These are phyloP conservation scores for Paramecium pentaurelia DNA, from an alignment of 73 alveolate species.

Conservation along the genomic window DNA sequence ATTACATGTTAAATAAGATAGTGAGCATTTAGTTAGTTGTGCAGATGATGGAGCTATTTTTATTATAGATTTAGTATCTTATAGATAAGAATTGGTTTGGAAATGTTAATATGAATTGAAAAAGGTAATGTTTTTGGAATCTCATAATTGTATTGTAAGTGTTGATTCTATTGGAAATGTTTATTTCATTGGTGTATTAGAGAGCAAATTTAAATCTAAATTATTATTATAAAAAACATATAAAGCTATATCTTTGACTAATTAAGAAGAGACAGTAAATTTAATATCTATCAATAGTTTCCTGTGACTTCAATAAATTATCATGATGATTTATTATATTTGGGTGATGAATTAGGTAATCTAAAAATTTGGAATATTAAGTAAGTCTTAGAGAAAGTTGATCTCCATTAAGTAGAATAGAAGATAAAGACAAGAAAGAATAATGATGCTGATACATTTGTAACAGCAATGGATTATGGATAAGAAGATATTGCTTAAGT, in stretches of 20 bases:
- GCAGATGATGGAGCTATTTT: slow-evolving; percentile 95
- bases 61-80: slow-evolving; percentile 86
- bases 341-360: slow-evolving; percentile 98
- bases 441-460: slow-evolving; percentile 67
- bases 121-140: slow-evolving; percentile 84
- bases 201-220: slow-evolving; percentile 81
- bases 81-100: slow-evolving; percentile 89
- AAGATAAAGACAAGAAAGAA: slow-evolving; percentile 36
- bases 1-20: slow-evolving; percentile 74
- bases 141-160: slow-evolving; percentile 80
- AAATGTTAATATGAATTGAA: slow-evolving; percentile 81
- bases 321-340: slow-evolving; percentile 73
- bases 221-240: slow-evolving; percentile 73
- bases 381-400: slow-evolving; percentile 74
- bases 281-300: slow-evolving; percentile 36
- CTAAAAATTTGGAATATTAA: slow-evolving; percentile 89
- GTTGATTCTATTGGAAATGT: slow-evolving; percentile 92
- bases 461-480: slow-evolving; percentile 68
- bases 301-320: slow-evolving; percentile 93
- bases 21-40: slow-evolving; percentile 84
- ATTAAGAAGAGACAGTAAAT: slow-evolving; percentile 70
- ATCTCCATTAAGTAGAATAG: slow-evolving; percentile 67
- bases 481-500: slow-evolving; percentile 62
- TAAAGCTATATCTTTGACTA: slow-evolving; percentile 83
- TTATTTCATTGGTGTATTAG: slow-evolving; percentile 89